Percentiles rank a stretch among this genome's conserved stretches.
Conservation (phyloP, 1,139 yeast species). For the Yueomyces sp. region DNA sequence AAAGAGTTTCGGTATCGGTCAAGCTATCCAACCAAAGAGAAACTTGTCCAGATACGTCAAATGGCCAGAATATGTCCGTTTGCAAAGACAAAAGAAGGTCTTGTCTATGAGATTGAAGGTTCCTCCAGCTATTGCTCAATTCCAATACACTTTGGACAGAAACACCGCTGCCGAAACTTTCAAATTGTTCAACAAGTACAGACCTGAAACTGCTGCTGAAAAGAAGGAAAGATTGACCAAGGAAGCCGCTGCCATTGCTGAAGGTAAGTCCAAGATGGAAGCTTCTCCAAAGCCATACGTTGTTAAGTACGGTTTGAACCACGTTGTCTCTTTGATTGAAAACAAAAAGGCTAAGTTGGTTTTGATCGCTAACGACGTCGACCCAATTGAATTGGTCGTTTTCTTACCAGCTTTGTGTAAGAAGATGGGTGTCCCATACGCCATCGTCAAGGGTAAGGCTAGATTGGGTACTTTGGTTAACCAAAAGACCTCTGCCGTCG, state of each 20-base stretch:
- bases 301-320: constrained; percentile 97
- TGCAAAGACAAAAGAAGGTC: constrained; percentile 96
- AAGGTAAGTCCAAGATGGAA: constrained; percentile 92
- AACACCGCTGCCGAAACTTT: constrained; percentile 95
- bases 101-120: constrained; percentile 91
- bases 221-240: constrained; percentile 97
- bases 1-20: constrained; percentile 94
- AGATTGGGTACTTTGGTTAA: constrained; percentile 95
- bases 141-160: constrained; percentile 91
- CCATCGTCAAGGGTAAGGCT: constrained; percentile 96
- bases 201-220: constrained; percentile 94
- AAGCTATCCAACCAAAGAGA: constrained; percentile 87
- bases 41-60: constrained; percentile 91
- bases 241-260: constrained; percentile 98
- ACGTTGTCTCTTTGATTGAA: constrained; percentile 90
- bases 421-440: constrained; percentile 99
- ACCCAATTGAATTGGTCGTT: constrained; percentile 93
- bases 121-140: constrained; percentile 96
- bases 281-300: constrained; percentile 92
- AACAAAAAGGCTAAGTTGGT: constrained; percentile 97
- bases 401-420: constrained; percentile 97
- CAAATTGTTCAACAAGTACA: constrained; percentile 95
- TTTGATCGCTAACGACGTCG: constrained; percentile 95
- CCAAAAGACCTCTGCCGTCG: constrained; percentile 94
- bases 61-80: constrained; percentile 97